Percentiles rank a stretch among this genome's conserved stretches.
Evolutionary conservation across 73 alveolate species (phyloP).

Genomic region (Paramecium biaurelia): DNA sequence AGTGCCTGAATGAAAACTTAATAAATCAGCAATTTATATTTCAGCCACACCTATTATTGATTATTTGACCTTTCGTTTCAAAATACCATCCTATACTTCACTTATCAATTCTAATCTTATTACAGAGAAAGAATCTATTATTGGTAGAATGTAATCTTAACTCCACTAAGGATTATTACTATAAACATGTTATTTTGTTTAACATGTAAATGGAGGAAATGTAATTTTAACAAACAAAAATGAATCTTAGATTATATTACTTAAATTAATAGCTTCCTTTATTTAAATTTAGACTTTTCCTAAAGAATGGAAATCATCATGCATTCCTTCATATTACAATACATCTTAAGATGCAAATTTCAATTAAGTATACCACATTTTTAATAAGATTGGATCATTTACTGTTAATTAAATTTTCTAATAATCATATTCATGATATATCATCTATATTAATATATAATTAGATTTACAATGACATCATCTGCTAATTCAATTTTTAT

Average conservation of each 20-base stretch:
- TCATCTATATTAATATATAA: neutral
- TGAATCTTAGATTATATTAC: slow-evolving; percentile 11
- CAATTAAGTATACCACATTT: neutral
- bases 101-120: neutral
- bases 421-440: neutral
- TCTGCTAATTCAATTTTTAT: neutral
- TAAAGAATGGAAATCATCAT: slow-evolving; percentile 15
- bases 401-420: neutral
- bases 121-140: neutral
- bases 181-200: slow-evolving; percentile 34
- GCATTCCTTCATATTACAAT: neutral
- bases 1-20: slow-evolving; percentile 34
- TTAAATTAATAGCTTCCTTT: neutral
- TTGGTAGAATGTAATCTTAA: slow-evolving; percentile 22
- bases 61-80: neutral
- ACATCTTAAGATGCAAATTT: neutral
- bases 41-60: slow-evolving; percentile 28
- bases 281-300: neutral
- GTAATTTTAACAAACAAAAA: neutral
- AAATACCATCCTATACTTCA: slow-evolving; percentile 28
- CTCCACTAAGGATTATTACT: slow-evolving; percentile 28
- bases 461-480: neutral
- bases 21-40: neutral
- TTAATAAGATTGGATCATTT: neutral
- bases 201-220: neutral